Percentiles rank a stretch among this genome's conserved stretches.
phyloP scores from a whole-genome alignment of 192 early-diverging fungal genomes.

The Globomyces pollinis-pini region DNA sequence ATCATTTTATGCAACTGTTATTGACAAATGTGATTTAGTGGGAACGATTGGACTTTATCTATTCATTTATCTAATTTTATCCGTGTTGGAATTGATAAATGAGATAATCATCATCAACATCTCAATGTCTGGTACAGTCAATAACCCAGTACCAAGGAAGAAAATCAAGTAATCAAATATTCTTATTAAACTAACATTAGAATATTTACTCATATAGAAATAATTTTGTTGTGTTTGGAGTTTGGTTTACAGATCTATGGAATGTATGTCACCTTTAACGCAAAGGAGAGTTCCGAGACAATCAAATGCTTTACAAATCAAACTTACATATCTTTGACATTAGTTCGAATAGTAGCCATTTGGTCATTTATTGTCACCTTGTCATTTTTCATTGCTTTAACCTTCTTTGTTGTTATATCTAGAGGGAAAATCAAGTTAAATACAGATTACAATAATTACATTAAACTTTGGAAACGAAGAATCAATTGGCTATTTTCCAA shows the following conservation, averaged over 20 bases:
- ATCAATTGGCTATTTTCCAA: constrained; percentile 12
- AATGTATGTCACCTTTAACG: constrained; percentile 13
- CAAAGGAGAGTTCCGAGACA: background rate
- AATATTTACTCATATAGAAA: background rate
- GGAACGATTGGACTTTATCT: background rate
- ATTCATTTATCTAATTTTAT: background rate
- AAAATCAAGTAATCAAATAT: constrained; percentile 4
- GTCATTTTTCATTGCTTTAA: constrained; percentile 15
- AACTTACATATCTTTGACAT: background rate
- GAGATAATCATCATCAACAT: background rate
- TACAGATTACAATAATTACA: constrained; percentile 11
- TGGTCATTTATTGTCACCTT: constrained; percentile 18
- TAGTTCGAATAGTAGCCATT: constrained; percentile 24
- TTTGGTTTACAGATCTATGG: constrained; percentile 17
- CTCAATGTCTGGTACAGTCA: constrained; percentile 28
- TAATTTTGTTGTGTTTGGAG: background rate
- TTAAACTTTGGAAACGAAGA: constrained; percentile 23
- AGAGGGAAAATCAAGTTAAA: background rate
- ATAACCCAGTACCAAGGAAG: constrained; percentile 16
- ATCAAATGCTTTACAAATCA: background rate
- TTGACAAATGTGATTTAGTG: background rate
- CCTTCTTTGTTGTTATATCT: constrained; percentile 7
- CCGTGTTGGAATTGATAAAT: background rate
- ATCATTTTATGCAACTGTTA: background rate
- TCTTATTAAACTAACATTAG: background rate